Base-by-base conservation (phyloP, 2,329 filamentous ascomycete genomes). In the Aspergillus tubingensis region DNA sequence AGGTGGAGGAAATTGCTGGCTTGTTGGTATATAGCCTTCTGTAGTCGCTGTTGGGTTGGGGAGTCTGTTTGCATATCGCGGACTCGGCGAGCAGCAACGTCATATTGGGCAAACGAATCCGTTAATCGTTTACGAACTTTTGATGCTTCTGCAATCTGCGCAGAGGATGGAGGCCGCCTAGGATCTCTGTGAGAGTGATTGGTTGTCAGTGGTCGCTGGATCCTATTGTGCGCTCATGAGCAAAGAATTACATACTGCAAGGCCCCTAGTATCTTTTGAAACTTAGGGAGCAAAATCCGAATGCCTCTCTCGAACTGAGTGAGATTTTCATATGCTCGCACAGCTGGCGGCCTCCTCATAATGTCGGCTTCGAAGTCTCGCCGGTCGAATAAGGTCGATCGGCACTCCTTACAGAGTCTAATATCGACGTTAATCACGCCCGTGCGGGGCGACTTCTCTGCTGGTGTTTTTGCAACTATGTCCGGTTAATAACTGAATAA, bases 341-440 rank as follows among this genome's bases (percentile, higher is more conserved):
- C 88, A 68, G 94, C 90, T 2, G 89, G 83, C 0, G 91, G 88
- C 64, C 88, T 89, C 54, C 86, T 82, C 1, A 83, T 78, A 3
- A 92, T 75, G 8, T 92, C 90, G 8, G 86, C 85, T 23, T 86
- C 81, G 71, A 96, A 96, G 72, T 96, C 92, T 39, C 88, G 85
- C 68, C 89, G 88, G 54, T 85, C 85, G 74, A 91, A 91, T 19
- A 91, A 76, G 0, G 86, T 91, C 32, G 84, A 78, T 65, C 85
- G 92, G 80, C 95, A 99, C 59, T 96, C 92, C 69, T 89, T 90
- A 76, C 95, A 99, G 85, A 99, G 94, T 44, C 95, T 87, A 15
- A 99, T 81, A 71, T 96, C 91, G 47, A 98, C 78, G 57, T 86
- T 87, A 44, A 96, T 75, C 63, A 88, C 84, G 13, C 78, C 79